These are phyloP conservation scores for Lodderomyces metapsilosis DNA, from an alignment of 1,139 yeast genomes.

Conservation along the genomic window DNA sequence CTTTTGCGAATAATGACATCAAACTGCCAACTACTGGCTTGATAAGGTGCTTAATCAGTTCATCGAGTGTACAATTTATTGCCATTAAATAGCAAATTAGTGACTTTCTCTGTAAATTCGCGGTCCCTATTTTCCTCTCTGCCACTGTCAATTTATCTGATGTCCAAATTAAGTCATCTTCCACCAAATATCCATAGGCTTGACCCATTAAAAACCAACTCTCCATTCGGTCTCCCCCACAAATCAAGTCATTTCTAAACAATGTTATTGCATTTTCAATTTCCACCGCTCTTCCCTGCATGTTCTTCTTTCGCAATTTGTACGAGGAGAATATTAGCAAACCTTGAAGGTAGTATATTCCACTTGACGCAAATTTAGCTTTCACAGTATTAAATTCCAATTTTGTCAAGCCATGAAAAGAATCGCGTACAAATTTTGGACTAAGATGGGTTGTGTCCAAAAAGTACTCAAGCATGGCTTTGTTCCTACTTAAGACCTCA, in stretches of 20 bases:
- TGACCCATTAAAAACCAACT: conserved; percentile 86
- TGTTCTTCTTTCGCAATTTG: conserved; percentile 65
- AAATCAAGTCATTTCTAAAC: conserved; percentile 63
- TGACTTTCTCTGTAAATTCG: conserved; percentile 66
- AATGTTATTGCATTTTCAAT: conserved; percentile 69
- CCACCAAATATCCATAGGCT: conserved; percentile 75
- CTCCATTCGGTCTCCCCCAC: conserved; percentile 69
- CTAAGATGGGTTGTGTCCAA: conserved; percentile 50
- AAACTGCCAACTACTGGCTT: conserved; percentile 43
- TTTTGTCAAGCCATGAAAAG: conserved; percentile 55
- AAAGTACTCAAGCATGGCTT: conserved; percentile 46
- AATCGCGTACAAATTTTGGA: conserved; percentile 48
- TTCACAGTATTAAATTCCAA: conserved; percentile 21
- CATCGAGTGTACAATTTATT: conserved; percentile 42
- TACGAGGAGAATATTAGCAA: conserved; percentile 64
- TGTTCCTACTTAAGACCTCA: conserved; percentile 40
- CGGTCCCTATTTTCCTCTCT: conserved; percentile 63
- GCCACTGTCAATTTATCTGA: conserved; percentile 73
- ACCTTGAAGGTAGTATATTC: conserved; percentile 75
- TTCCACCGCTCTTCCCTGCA: conserved; percentile 81
- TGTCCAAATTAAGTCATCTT: conserved; percentile 88
- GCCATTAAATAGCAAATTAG: conserved; percentile 78
- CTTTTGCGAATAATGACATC: conserved; percentile 60
- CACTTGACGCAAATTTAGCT: conserved; percentile 32
- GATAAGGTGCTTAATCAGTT: conserved; percentile 17